Conservation (phyloP, 768 basidiomycete genomes). For the Tylopilus balloui region DNA sequence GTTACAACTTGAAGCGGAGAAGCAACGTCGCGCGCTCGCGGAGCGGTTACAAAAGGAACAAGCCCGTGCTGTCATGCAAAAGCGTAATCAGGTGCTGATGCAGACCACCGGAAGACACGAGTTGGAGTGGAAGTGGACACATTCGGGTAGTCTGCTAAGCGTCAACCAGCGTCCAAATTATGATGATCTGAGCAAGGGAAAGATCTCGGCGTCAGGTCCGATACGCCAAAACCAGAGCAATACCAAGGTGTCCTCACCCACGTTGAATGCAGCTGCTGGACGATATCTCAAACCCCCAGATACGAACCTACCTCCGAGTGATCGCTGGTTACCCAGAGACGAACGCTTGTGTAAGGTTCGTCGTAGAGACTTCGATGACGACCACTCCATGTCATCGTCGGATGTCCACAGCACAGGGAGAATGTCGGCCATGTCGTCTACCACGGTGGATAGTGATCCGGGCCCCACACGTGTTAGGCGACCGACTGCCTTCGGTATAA, state of each 20-base stretch:
- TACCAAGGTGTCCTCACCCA: conserved; percentile 40
- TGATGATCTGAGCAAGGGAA: conserved; percentile 39
- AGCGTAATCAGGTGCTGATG: conserved; percentile 73
- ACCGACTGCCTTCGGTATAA: conserved; percentile 60
- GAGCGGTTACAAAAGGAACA: conserved; percentile 79
- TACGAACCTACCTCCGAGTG: conserved; percentile 32
- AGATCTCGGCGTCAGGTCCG: conserved; percentile 55
- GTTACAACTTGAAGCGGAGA: conserved; percentile 75
- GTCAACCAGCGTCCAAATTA: conserved; percentile 33
- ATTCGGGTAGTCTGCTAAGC: conserved; percentile 41
- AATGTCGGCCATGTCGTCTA: conserved; percentile 75
- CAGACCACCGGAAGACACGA: conserved; percentile 48
- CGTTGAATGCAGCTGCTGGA: conserved; percentile 59
- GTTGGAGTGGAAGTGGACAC: conserved; percentile 55
- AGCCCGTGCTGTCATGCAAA: conserved; percentile 88
- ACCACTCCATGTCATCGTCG: conserved; percentile 87
- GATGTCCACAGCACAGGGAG: conserved; percentile 73
- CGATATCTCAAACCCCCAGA: conserved; percentile 44
- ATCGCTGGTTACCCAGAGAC: conserved; percentile 46
- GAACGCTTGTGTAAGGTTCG: conserved; percentile 74
- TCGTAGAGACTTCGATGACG: conserved; percentile 81
- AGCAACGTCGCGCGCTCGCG: conserved; percentile 72
- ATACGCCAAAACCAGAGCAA: conserved; percentile 54
- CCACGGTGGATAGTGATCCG: conserved; percentile 83
- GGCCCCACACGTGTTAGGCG: conserved; percentile 67